Evolutionary conservation across 2,329 filamentous ascomycete genomes (phyloP).

Genomic region (Aspergillus fructus): DNA sequence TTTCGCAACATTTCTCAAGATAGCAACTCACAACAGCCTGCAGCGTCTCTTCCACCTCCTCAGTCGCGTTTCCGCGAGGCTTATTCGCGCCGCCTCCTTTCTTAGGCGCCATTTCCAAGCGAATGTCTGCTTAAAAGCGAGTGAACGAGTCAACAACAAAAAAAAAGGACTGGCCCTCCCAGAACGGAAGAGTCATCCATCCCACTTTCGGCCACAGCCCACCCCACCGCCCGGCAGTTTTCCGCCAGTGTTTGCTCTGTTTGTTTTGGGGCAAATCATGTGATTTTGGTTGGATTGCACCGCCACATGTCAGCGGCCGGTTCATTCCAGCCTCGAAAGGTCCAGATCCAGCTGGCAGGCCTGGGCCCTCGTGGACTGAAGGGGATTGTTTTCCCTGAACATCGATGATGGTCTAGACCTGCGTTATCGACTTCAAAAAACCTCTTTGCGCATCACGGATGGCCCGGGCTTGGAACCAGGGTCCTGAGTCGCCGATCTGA

Average conservation of each 20-base stretch:
- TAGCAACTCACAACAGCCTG: conserved; percentile 58
- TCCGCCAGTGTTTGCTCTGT: conserved; percentile 25
- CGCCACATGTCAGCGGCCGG: conserved; percentile 14
- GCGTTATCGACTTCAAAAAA: conserved; percentile 8
- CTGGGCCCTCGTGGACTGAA: conserved; percentile 30
- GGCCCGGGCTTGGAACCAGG: conserved; percentile 5
- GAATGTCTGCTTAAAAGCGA: not conserved
- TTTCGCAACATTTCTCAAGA: not conserved
- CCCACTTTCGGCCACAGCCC: conserved; percentile 12
- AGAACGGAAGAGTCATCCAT: conserved; percentile 20
- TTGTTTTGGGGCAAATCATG: conserved; percentile 7
- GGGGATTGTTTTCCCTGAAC: conserved; percentile 15
- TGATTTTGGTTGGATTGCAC: conserved; percentile 2
- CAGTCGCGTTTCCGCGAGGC: conserved; percentile 46
- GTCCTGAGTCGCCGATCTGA: conserved; percentile 7
- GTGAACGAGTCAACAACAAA: not conserved
- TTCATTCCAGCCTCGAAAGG: conserved; percentile 21
- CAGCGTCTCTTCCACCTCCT: conserved; percentile 61
- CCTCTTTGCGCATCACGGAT: not conserved
- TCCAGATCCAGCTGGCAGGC: conserved; percentile 30
- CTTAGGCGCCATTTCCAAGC: conserved; percentile 36
- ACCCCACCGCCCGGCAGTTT: conserved; percentile 17
- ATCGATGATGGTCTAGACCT: conserved; percentile 30
- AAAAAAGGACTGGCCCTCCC: not conserved
- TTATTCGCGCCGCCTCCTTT: conserved; percentile 32